Base-by-base conservation (phyloP, 2,329 filamentous ascomycete species). In the Monosporascus sp. region DNA sequence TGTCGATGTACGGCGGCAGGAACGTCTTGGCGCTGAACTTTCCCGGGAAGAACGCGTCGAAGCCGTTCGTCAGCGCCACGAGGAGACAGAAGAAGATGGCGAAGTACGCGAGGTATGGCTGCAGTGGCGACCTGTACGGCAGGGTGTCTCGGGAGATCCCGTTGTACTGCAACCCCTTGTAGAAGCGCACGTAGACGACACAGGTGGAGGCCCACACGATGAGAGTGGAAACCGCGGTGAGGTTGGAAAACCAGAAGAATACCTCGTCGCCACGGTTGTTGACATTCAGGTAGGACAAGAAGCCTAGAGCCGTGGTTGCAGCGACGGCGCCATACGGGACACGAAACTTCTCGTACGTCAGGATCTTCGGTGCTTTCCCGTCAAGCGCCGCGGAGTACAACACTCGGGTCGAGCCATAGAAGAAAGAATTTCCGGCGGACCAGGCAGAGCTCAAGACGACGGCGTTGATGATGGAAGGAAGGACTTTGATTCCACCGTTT, bases 31-130 rank as follows among this genome's bases (percentile, higher is more conserved):
- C 70, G 50, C 68, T 69, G 43, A 73, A 74, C 37, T 67, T 65
- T 15, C 76, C 71, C 0, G 85, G 82, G 55, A 89, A 75, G 64
- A 91, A 91, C 5, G 88, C 84, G 2, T 85, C 78, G 58, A 89
- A 91, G 0, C 87, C 87, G 44, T 87, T 85, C 38, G 90, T 86
- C 55, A 91, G 76, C 1, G 85, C 81, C 72, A 91, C 85, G 37
- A 87, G 64, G 26, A 79, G 74, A 40, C 84, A 87, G 52, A 81
- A 84, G 2, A 72, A 67, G 5, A 89, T 72, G 1, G 85, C 78
- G 53, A 84, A 81, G 48, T 70, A 91, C 2, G 87, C 86, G 4
- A 84, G 74, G 64, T 81, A 91, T 2, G 88, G 88, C 70, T 91
- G 87, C 56, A 81, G 74, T 20, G 76, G 78, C 3, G 83, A 79